Evolutionary conservation across 805 yeast genomes (phyloP).

Genomic region (Groenewaldozyma salmanticensis): DNA sequence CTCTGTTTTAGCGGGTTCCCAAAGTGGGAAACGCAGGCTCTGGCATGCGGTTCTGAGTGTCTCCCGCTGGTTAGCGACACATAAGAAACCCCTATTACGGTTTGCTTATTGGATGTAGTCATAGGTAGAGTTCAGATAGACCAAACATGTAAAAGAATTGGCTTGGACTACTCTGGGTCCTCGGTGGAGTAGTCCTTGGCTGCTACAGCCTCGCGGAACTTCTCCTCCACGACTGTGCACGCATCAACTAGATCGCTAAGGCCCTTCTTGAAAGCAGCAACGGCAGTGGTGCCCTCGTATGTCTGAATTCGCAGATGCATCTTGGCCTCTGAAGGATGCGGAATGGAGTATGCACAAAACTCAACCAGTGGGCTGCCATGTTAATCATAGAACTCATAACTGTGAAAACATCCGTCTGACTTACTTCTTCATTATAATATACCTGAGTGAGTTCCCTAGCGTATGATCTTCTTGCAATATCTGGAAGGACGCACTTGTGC

Average conservation of each 20-base stretch:
- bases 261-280: constrained; percentile 88
- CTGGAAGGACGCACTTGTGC: constrained; percentile 90
- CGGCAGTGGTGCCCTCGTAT: constrained; percentile 73
- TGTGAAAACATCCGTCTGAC: constrained; percentile 5
- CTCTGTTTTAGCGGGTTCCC: too few relatives aligned
- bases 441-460: constrained; percentile 85
- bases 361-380: constrained; percentile 88
- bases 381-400: constrained; percentile 3
- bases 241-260: constrained; percentile 72
- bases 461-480: constrained; percentile 93
- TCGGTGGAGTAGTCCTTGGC: constrained; percentile 36
- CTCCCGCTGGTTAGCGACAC: too few relatives aligned
- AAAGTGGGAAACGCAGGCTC: too few relatives aligned
- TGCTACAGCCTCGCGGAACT: constrained; percentile 59
- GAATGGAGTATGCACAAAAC: constrained; percentile 96
- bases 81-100: too few relatives aligned
- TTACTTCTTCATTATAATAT: constrained; percentile 84
- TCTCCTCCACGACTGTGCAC: constrained; percentile 75
- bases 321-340: constrained; percentile 92
- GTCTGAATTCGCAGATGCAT: constrained; percentile 91
- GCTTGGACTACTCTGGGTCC: constrained; percentile 13
- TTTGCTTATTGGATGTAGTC: too few relatives aligned
- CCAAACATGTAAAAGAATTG: too few relatives aligned
- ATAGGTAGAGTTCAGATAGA: too few relatives aligned
- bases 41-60: too few relatives aligned